Conservation (phyloP, 2,329 filamentous ascomycete genomes). For the Cladorrhinum sp. region DNA sequence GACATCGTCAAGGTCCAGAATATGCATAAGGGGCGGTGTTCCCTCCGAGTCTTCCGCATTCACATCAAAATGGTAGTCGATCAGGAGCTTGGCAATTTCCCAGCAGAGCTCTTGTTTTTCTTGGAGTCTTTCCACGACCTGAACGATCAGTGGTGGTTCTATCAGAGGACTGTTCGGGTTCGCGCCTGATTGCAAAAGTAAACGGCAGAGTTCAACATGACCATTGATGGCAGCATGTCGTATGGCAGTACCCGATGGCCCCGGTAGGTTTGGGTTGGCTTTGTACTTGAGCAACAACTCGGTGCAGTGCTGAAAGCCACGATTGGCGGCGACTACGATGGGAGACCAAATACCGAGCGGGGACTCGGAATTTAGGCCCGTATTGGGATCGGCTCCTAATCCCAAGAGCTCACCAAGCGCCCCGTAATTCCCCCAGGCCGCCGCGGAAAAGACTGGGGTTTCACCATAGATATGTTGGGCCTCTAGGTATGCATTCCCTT, state of each 20-base stretch:
- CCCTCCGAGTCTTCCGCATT: conserved; percentile 1
- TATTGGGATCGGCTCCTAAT: conserved; percentile 4
- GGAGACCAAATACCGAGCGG: background rate
- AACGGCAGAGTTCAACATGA: background rate
- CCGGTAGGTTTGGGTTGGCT: background rate
- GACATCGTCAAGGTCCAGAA: background rate
- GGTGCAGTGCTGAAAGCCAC: background rate
- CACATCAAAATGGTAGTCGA: conserved; percentile 1
- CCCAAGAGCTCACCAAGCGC: conserved; percentile 1
- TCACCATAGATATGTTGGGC: background rate
- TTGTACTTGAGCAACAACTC: conserved; percentile 4
- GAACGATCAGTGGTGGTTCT: background rate
- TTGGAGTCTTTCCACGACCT: background rate
- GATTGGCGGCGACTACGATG: background rate
- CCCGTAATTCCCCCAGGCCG: conserved; percentile 1
- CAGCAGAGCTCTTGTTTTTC: background rate
- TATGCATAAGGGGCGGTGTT: background rate
- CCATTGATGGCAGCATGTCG: conserved; percentile 6
- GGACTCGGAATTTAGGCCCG: conserved; percentile 2
- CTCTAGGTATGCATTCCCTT: conserved; percentile 8
- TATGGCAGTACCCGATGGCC: background rate
- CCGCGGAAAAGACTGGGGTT: conserved; percentile 1
- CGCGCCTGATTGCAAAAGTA: conserved; percentile 7
- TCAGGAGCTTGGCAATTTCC: background rate
- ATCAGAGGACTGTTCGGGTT: conserved; percentile 10